These are phyloP conservation scores for Jamesozyma spencerorum DNA, from an alignment of 805 yeast species.

Conservation along the genomic window DNA sequence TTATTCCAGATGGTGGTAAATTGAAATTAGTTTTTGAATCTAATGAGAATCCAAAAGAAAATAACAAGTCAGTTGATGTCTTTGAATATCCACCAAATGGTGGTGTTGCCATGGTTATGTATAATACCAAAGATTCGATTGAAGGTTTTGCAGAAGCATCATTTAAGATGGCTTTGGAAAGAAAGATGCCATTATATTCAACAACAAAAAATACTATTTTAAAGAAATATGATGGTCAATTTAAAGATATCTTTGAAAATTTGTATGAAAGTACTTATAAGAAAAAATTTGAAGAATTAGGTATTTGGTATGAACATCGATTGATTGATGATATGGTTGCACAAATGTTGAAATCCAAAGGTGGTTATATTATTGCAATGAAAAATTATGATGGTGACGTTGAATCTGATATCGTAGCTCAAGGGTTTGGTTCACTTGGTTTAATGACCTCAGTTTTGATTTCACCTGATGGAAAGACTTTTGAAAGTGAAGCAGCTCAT, in stretches of 20 bases:
- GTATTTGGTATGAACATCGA: constrained; percentile 96
- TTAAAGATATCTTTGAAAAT: constrained; percentile 85
- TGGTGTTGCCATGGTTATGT: constrained; percentile 82
- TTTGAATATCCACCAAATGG: constrained; percentile 49
- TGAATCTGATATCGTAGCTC: constrained; percentile 93
- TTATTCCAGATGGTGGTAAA: constrained; percentile 57
- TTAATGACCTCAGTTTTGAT: constrained; percentile 94
- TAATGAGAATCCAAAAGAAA: constrained; percentile 35
- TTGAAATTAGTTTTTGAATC: constrained; percentile 73
- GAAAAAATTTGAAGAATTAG: constrained; percentile 58
- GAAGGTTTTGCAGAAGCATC: constrained; percentile 87
- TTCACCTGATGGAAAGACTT: constrained; percentile 94
- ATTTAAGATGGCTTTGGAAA: constrained; percentile 74
- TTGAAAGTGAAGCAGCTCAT: constrained; percentile 97
- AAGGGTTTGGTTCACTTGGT: constrained; percentile 95
- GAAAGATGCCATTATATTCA: constrained; percentile 71
- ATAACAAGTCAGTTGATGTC: constrained; percentile 29
- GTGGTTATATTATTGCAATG: constrained; percentile 92
- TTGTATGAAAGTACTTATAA: constrained; percentile 66
- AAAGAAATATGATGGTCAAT: constrained; percentile 89
- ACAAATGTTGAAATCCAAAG: constrained; percentile 92
- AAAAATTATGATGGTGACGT: constrained; percentile 98
- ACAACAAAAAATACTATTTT: constrained; percentile 92
- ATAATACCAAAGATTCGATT: constrained; percentile 89
- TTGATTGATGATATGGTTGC: constrained; percentile 98